A percentile compares a stretch with the other conserved stretches of the same genome.
Conservation (phyloP, 352 stramenopile genomes). For the Pythium insidiosum region DNA sequence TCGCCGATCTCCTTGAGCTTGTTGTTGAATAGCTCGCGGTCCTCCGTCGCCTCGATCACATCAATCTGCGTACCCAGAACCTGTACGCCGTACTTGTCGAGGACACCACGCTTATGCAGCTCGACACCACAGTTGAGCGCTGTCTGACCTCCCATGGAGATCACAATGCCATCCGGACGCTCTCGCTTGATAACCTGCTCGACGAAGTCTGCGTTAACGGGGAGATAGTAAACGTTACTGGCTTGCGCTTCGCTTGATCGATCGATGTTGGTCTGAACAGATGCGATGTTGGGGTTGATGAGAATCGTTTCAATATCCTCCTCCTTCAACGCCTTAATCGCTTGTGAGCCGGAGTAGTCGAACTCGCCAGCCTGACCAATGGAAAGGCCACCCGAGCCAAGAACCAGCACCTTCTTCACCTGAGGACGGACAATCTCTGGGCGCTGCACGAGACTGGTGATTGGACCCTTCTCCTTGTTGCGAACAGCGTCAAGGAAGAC, state of each 20-base stretch:
- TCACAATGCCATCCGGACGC: conserved; percentile 96
- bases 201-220: conserved; percentile 83
- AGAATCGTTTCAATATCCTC: conserved; percentile 97
- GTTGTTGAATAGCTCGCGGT: conserved; percentile 95
- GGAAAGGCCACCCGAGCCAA: conserved; percentile 95
- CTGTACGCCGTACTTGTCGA: conserved; percentile 92
- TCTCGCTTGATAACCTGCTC: conserved; percentile 95
- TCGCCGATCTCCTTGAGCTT: conserved; percentile 96
- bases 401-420: conserved; percentile 95
- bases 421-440: conserved; percentile 50
- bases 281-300: conserved; percentile 99
- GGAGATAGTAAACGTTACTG: conserved; percentile 94
- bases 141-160: conserved; percentile 98
- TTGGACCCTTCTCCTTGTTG: conserved; percentile 54
- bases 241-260: conserved; percentile 86
- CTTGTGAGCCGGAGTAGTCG: conserved; percentile 97
- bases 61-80: conserved; percentile 97
- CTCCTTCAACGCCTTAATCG: conserved; percentile 98
- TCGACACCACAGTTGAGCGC: conserved; percentile 96
- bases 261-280: conserved; percentile 97
- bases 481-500: conserved; percentile 93
- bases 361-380: conserved; percentile 99
- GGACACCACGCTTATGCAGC: conserved; percentile 89
- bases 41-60: conserved; percentile 96
- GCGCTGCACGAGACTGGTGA: conserved; percentile 64